These are phyloP conservation scores for Primulina huaijiensis DNA, from an alignment of 257 asterid genomes.

Conservation along the genomic window DNA sequence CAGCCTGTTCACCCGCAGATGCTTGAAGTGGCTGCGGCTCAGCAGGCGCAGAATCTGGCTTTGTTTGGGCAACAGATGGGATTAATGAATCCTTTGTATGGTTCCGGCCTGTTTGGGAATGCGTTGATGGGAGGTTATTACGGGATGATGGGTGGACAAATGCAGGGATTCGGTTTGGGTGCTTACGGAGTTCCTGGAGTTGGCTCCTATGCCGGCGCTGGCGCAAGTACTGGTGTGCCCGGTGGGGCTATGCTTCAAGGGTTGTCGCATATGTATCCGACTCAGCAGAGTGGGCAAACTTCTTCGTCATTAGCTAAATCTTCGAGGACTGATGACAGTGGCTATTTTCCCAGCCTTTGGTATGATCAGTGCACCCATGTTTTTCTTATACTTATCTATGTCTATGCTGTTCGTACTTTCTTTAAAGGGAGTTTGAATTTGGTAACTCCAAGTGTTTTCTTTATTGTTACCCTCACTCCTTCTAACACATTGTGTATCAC, in stretches of 20 bases:
- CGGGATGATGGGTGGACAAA: slow-evolving; percentile 50
- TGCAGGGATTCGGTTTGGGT: slow-evolving; percentile 40
- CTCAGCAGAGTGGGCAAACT: slow-evolving; percentile 39
- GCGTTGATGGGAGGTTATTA: slow-evolving; percentile 59
- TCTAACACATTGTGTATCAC: background rate
- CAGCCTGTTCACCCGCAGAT: slow-evolving; percentile 60
- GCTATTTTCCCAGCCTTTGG: slow-evolving; percentile 40
- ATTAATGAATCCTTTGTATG: slow-evolving; percentile 45
- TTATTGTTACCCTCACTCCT: background rate
- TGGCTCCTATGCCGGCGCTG: slow-evolving; percentile 6
- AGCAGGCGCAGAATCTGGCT: slow-evolving; percentile 58
- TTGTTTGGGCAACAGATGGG: slow-evolving; percentile 54
- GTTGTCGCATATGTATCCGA: slow-evolving; percentile 54
- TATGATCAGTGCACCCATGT: slow-evolving; percentile 32
- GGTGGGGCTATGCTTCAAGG: slow-evolving; percentile 37
- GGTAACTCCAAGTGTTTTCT: background rate
- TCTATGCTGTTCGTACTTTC: background rate
- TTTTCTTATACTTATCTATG: background rate
- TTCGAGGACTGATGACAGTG: slow-evolving; percentile 38
- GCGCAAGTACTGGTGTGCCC: slow-evolving; percentile 37
- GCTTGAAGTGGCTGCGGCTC: slow-evolving; percentile 54
- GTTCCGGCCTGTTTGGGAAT: slow-evolving; percentile 43
- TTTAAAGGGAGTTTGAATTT: background rate
- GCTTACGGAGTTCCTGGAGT: slow-evolving; percentile 34
- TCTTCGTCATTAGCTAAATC: slow-evolving; percentile 36